Percentiles rank a stretch among this genome's conserved stretches.
Evolutionary conservation across 305 asterid species (phyloP).

Genomic region (Ruellia speciosa): DNA sequence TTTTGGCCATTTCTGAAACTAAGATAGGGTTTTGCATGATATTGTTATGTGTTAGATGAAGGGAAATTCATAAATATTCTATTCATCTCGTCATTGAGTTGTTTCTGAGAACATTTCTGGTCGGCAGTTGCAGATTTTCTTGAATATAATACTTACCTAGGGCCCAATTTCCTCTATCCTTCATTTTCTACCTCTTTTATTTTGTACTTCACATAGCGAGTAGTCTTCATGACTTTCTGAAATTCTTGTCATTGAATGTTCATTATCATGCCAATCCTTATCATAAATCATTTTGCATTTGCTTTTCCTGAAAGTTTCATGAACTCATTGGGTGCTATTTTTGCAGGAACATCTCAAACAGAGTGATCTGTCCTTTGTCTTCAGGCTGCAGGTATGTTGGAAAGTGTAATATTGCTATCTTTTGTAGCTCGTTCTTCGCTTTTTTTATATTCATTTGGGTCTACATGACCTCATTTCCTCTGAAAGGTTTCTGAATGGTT

Average conservation of each 20-base stretch:
- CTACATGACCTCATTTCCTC: slow-evolving; percentile 8
- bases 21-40: not conserved
- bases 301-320: not conserved
- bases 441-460: slow-evolving; percentile 1
- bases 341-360: slow-evolving; percentile 95
- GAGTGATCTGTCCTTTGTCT: slow-evolving; percentile 91
- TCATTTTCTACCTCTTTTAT: not conserved
- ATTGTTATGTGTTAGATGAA: not conserved
- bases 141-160: not conserved
- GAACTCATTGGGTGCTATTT: slow-evolving; percentile 23
- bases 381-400: slow-evolving; percentile 83
- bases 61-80: not conserved
- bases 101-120: not conserved
- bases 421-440: not conserved
- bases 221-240: not conserved
- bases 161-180: not conserved
- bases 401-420: not conserved
- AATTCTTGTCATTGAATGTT: not conserved
- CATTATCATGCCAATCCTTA: not conserved
- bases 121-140: not conserved
- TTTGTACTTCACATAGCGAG: not conserved
- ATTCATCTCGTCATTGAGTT: not conserved
- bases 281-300: not conserved
- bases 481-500: not conserved
- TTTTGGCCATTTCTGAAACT: not conserved